Base-by-base conservation (phyloP, 108 stramenopile genomes). In the Fistulifera solaris region DNA sequence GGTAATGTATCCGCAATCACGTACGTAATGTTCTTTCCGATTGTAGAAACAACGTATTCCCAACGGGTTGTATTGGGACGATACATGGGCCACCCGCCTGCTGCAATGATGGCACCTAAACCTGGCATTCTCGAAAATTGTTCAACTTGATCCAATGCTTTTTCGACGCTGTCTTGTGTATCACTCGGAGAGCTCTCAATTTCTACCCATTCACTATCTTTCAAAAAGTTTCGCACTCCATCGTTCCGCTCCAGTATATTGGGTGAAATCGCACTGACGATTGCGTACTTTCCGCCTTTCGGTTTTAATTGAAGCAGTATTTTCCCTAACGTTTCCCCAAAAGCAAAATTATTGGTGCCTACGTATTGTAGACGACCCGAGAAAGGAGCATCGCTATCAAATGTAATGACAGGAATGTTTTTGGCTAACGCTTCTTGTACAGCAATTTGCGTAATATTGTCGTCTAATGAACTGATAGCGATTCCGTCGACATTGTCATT, bases 361-460 rank as follows among this genome's bases (percentile, higher is more conserved):
- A 66, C 42, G 45, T 71, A 64, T 11, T 59, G 53, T 14, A 50
- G 17, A 23, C 70, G 65, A 12, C 27, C 22, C 19, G 58, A 61
- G 23, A 28, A 25, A 19, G 54, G 52, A 16, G 65, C 65, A 54
- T 71, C 70, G 18, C 40, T 38, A 59, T 71, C 70, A 50, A 66
- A 66, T 17, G 61, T 63, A 17, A 66, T 49, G 12, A 71, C 47
- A 25, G 54, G 56, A n/a, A 66, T 62, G 26, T 38, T 48, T 21
- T 43, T 38, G 5, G 16, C 48, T 0, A 53, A 11, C 31, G 31
- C 31, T 35, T 35, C 31, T 35, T 35, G 31, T 6, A 35, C 31
- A 35, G 31, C 31, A 35, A 35, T 35, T 3, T 3, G 6, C 31
- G 31, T 35, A 35, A 35, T 35, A 35, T 35, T 35, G 31, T 35